phyloP scores from a whole-genome alignment of 1,139 yeast species.

The Trichomonascaceae sp. region DNA sequence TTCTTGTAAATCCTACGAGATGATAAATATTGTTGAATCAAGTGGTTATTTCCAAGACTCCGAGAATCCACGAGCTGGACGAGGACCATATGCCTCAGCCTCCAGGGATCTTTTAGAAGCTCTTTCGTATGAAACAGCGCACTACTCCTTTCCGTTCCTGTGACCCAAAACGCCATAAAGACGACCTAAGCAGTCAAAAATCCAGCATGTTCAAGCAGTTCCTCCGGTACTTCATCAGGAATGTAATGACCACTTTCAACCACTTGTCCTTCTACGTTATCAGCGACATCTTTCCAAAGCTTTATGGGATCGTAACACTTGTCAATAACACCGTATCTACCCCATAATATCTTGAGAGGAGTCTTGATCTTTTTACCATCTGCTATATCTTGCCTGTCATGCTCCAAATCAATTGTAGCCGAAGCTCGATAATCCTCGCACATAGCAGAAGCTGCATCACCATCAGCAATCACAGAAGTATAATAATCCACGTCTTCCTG shows the following conservation, averaged over 20 bases:
- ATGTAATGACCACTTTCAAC: slow-evolving; percentile 17
- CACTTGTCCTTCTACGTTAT: slow-evolving; percentile 10
- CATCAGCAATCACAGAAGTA: slow-evolving; percentile 1
- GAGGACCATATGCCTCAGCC: no score
- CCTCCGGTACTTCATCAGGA: slow-evolving; percentile 16
- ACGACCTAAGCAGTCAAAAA: background rate
- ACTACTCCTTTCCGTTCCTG: no score
- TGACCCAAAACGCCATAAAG: no score
- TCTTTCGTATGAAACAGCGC: no score
- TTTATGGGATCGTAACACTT: slow-evolving; percentile 13
- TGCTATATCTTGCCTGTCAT: slow-evolving; percentile 12
- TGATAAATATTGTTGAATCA: no score
- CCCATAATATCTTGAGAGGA: slow-evolving; percentile 16
- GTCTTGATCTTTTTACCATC: slow-evolving; percentile 7
- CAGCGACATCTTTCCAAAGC: slow-evolving; percentile 14
- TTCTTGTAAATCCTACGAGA: no score
- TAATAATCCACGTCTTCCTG: slow-evolving; percentile 3
- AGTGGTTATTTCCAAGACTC: no score
- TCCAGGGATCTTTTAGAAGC: no score
- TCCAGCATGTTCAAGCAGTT: background rate
- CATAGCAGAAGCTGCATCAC: slow-evolving; percentile 13
- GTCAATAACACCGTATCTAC: slow-evolving; percentile 13
- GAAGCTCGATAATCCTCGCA: slow-evolving; percentile 20
- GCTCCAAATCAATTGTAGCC: slow-evolving; percentile 16
- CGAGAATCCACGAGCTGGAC: no score